phyloP scores from a whole-genome alignment of 2,329 filamentous ascomycete genomes.

The Penicillium janthinellum region DNA sequence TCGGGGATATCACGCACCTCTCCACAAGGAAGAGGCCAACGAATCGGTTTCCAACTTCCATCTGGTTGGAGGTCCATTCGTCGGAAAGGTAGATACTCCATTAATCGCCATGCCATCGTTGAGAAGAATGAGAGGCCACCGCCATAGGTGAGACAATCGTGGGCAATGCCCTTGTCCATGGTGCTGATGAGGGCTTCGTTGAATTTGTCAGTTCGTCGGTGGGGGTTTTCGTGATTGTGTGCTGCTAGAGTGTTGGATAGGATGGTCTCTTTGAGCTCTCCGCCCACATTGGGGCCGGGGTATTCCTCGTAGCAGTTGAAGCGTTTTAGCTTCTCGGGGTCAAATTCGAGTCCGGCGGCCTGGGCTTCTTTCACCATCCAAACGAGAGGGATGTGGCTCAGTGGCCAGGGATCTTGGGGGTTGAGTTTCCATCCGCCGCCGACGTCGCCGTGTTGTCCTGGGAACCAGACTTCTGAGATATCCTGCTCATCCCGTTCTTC shows the following conservation, averaged over 20 bases:
- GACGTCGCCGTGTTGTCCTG: slow-evolving; percentile 73
- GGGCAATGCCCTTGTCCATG: slow-evolving; percentile 50
- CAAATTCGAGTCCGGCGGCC: slow-evolving; percentile 68
- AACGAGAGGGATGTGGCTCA: slow-evolving; percentile 66
- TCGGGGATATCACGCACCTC: slow-evolving; percentile 71
- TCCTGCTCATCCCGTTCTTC: slow-evolving; percentile 50
- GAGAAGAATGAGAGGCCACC: slow-evolving; percentile 56
- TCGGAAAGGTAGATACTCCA: slow-evolving; percentile 76
- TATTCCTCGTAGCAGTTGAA: slow-evolving; percentile 23
- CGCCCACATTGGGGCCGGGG: slow-evolving; percentile 21
- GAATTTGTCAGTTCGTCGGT: slow-evolving; percentile 47
- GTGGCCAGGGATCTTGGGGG: slow-evolving; percentile 53
- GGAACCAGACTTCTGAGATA: slow-evolving; percentile 71
- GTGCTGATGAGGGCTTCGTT: slow-evolving; percentile 4
- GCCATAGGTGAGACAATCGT: slow-evolving; percentile 66
- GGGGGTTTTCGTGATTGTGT: neutral
- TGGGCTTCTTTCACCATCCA: slow-evolving; percentile 68
- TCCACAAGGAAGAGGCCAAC: slow-evolving; percentile 72
- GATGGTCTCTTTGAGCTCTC: neutral
- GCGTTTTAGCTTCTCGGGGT: slow-evolving; percentile 39
- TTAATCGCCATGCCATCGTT: slow-evolving; percentile 67
- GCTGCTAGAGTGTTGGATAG: neutral
- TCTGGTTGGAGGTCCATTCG: slow-evolving; percentile 67
- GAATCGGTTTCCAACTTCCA: slow-evolving; percentile 66
- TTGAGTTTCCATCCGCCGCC: slow-evolving; percentile 70